Conservation (phyloP, 2,329 filamentous ascomycete genomes). For the Microcera coccophila region DNA sequence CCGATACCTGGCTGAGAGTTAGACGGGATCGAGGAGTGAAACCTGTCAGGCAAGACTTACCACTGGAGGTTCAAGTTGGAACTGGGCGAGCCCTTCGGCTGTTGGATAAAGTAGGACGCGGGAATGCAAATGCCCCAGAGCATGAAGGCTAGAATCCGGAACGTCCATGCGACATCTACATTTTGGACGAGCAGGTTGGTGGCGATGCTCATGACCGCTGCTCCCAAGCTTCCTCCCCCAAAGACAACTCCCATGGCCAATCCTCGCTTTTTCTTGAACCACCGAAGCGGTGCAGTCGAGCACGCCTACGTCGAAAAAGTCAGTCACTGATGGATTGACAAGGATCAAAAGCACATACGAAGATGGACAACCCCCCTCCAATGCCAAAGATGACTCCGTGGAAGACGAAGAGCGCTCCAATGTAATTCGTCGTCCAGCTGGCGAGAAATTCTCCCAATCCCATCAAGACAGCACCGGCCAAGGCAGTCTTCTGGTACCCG, state of each 20-base stretch:
- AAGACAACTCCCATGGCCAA: constrained; percentile 54
- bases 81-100: no score
- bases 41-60: no score
- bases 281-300: constrained; percentile 49
- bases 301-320: constrained; percentile 31
- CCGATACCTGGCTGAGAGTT: no score
- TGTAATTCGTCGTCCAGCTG: constrained; percentile 33
- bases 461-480: constrained; percentile 49
- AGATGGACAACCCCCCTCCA: constrained; percentile 39
- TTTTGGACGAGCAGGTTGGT: constrained; percentile 45
- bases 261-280: constrained; percentile 51
- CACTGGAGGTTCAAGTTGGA: constrained; percentile 43
- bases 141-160: constrained; percentile 49
- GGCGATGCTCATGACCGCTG: constrained; percentile 48
- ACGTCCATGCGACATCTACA: constrained; percentile 49
- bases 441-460: constrained; percentile 46
- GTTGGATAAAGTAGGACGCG: constrained; percentile 50
- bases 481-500: constrained; percentile 43
- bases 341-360: constrained; percentile 9
- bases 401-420: constrained; percentile 35
- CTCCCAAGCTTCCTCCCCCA: constrained; percentile 53
- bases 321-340: background rate
- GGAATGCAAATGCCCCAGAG: constrained; percentile 53
- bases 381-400: constrained; percentile 31
- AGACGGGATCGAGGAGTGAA: no score